These are phyloP conservation scores for Lantana camara DNA, from an alignment of 257 asterid species.

Conservation along the genomic window DNA sequence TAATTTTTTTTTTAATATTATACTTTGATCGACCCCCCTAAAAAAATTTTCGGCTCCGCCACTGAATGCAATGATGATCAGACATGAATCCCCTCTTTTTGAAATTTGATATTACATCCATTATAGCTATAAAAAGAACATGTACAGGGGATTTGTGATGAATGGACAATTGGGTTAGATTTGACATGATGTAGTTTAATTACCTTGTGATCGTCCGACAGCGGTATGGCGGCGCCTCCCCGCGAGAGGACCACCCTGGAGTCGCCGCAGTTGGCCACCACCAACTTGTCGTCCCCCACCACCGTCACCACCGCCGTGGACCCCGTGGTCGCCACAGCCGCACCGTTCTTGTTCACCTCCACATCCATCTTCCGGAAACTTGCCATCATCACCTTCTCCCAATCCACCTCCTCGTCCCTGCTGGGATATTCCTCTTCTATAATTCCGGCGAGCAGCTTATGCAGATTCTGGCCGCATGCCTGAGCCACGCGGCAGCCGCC, in stretches of 20 bases:
- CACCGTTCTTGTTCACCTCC: constrained; percentile 43
- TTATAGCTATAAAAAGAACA: too few species aligned
- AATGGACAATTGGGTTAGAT: too few species aligned
- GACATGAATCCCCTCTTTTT: too few species aligned
- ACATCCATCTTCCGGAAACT: constrained; percentile 56
- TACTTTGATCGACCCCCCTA: too few species aligned
- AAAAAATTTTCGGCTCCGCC: too few species aligned
- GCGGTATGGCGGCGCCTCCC: constrained; percentile 47
- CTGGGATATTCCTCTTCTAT: constrained; percentile 6
- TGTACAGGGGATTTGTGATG: too few species aligned
- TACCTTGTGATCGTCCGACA: constrained; percentile 65
- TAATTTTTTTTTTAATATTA: too few species aligned
- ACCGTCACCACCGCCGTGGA: constrained; percentile 61
- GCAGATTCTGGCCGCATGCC: constrained; percentile 51
- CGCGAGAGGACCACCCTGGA: constrained; percentile 65
- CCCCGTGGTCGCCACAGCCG: constrained; percentile 36
- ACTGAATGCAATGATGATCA: too few species aligned
- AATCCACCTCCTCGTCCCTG: constrained; percentile 26
- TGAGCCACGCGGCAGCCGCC: constrained; percentile 61
- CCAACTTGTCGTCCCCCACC: constrained; percentile 53
- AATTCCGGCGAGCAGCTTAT: constrained; percentile 28
- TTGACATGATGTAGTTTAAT: too few species aligned
- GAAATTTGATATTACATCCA: too few species aligned
- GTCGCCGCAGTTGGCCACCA: constrained; percentile 67
- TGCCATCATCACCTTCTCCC: constrained; percentile 55